These are phyloP conservation scores for Homolaphlyctis polyrhiza DNA, from an alignment of 371 early-diverging fungal species.

Conservation along the genomic window DNA sequence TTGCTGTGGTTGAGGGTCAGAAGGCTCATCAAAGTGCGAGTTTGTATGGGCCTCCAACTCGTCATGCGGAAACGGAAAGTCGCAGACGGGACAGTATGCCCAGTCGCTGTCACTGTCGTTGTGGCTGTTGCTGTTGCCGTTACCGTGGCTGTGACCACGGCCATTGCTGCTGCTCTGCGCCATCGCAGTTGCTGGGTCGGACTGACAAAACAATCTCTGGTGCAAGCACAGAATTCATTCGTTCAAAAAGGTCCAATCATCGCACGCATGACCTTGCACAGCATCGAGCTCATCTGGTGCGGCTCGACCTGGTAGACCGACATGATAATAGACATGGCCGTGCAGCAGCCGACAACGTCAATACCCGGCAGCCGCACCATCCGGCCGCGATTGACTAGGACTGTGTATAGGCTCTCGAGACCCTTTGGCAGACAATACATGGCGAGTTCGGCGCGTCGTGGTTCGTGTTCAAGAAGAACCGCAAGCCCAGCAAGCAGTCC, in stretches of 20 bases:
- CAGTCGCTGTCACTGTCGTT: neutral
- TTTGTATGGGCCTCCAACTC: neutral
- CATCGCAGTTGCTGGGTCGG: too few species aligned
- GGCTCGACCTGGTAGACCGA: conserved; percentile 34
- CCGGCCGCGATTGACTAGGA: conserved; percentile 24
- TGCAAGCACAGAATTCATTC: too few species aligned
- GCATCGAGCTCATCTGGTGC: conserved; percentile 25
- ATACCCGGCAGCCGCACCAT: conserved; percentile 27
- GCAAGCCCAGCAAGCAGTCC: conserved; percentile 17
- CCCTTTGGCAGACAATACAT: conserved; percentile 48
- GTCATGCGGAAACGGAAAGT: neutral
- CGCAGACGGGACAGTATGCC: neutral
- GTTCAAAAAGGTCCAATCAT: neutral
- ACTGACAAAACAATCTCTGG: too few species aligned
- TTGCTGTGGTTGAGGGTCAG: neutral
- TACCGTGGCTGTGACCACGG: too few species aligned
- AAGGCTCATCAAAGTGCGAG: neutral
- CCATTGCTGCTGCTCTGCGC: too few species aligned
- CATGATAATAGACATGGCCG: conserved; percentile 19
- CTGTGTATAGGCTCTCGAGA: conserved; percentile 26
- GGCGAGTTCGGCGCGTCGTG: conserved; percentile 29
- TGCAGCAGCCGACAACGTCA: conserved; percentile 15
- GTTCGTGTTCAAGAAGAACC: conserved; percentile 28
- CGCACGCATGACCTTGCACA: conserved; percentile 28
- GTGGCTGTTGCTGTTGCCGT: too few species aligned